These are phyloP conservation scores for Waltergamsia citrina DNA, from an alignment of 2,329 filamentous ascomycete genomes.

Conservation along the genomic window DNA sequence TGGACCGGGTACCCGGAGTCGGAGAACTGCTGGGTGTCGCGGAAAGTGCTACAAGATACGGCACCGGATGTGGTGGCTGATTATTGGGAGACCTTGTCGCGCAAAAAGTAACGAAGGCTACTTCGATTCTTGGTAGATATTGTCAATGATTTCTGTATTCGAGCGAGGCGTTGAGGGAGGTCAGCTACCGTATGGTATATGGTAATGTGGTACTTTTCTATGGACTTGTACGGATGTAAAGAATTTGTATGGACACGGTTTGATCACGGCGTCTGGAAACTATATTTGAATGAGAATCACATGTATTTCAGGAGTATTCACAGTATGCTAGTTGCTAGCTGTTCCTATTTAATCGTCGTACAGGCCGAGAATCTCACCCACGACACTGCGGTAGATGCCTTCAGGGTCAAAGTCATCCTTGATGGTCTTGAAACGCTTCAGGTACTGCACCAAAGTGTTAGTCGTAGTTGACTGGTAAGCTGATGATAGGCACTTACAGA, in stretches of 20 bases:
- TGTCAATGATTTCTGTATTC: too few relatives aligned
- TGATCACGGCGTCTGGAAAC: too few relatives aligned
- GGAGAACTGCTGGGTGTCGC: constrained; percentile 20
- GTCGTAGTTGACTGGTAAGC: neutral
- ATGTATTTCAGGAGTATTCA: too few relatives aligned
- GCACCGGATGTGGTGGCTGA: constrained; percentile 15
- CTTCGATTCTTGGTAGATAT: neutral
- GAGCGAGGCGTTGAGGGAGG: too few relatives aligned
- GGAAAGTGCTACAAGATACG: constrained; percentile 13
- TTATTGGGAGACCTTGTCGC: constrained; percentile 10
- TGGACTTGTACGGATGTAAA: too few relatives aligned
- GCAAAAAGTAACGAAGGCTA: neutral
- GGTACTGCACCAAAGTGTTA: constrained; percentile 16
- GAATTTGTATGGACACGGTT: too few relatives aligned
- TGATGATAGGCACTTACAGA: constrained; percentile 15
- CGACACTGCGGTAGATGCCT: constrained; percentile 33
- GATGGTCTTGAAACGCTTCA: constrained; percentile 36
- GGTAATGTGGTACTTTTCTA: too few relatives aligned
- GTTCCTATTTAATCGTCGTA: constrained; percentile 18
- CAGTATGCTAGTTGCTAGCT: too few relatives aligned
- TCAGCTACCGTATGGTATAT: too few relatives aligned
- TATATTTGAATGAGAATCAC: too few relatives aligned
- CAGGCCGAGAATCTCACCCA: constrained; percentile 38
- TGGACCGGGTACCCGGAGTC: constrained; percentile 22
- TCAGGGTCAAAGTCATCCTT: constrained; percentile 38